These are phyloP conservation scores for Madurella fahalii DNA, from an alignment of 2,329 filamentous ascomycete species.

Conservation along the genomic window DNA sequence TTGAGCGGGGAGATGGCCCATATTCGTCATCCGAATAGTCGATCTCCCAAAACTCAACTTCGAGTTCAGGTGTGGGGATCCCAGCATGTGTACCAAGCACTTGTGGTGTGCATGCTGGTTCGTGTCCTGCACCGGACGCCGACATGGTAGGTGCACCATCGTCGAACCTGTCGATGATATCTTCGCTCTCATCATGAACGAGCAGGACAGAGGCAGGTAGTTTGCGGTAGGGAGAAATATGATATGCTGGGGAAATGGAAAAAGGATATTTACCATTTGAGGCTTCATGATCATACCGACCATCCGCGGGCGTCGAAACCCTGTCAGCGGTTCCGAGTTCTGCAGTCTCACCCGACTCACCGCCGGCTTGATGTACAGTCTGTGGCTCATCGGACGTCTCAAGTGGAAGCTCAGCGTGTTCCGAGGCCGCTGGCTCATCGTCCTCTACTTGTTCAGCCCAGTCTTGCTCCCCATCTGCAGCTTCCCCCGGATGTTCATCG, in stretches of 20 bases:
- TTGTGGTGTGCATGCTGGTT: neutral
- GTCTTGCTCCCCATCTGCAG: neutral
- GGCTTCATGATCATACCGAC: slow-evolving; percentile 7
- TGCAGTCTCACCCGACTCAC: slow-evolving; percentile 1
- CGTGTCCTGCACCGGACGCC: neutral
- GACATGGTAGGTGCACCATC: slow-evolving; percentile 18
- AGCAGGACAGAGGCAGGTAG: neutral
- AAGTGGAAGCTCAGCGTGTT: neutral
- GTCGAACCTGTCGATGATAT: slow-evolving; percentile 33
- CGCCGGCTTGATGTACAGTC: neutral
- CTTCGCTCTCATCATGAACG: slow-evolving; percentile 11
- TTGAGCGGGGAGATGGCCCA: neutral
- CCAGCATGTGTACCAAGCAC: neutral
- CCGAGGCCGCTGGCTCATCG: neutral
- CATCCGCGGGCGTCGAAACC: neutral
- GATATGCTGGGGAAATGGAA: slow-evolving; percentile 8
- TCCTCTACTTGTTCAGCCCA: slow-evolving; percentile 9
- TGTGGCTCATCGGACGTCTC: neutral
- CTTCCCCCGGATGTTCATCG: slow-evolving; percentile 2
- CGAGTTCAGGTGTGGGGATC: neutral
- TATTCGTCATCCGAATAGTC: slow-evolving; percentile 18
- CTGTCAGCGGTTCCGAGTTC: slow-evolving; percentile 3
- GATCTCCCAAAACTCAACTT: slow-evolving; percentile 8
- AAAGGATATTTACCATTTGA: slow-evolving; percentile 23
- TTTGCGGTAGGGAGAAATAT: neutral